These are phyloP conservation scores for Fusarium coffeatum DNA, from an alignment of 2,329 filamentous ascomycete genomes.

Conservation along the genomic window DNA sequence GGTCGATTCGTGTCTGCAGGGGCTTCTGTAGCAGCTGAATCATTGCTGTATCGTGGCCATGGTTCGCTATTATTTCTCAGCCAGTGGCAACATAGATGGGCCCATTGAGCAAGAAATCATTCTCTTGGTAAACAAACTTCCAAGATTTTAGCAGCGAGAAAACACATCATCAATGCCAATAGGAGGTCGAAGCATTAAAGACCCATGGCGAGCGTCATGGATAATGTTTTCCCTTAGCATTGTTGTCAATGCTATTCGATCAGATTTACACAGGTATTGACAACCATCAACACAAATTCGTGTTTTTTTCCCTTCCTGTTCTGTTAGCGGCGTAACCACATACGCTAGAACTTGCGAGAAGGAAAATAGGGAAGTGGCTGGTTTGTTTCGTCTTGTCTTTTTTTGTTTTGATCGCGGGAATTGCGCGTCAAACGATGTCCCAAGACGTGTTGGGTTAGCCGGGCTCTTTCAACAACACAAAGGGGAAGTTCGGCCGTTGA, in stretches of 20 bases:
- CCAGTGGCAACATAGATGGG: constrained; percentile 32
- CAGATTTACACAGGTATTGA: not conserved
- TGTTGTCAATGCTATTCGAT: not conserved
- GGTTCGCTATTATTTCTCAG: constrained; percentile 1
- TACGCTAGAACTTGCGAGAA: constrained; percentile 34
- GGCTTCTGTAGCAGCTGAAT: not conserved
- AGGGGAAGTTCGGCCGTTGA: constrained; percentile 27
- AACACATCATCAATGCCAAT: constrained; percentile 1
- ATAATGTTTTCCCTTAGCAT: not conserved
- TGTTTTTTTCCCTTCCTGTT: constrained; percentile 6
- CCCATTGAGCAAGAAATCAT: not conserved
- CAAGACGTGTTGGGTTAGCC: constrained; percentile 24
- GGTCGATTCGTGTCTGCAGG: constrained; percentile 17
- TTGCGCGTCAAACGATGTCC: constrained; percentile 25
- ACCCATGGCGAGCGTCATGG: constrained; percentile 1
- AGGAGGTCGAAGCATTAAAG: not conserved
- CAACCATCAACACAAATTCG: not conserved
- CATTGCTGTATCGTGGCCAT: not conserved
- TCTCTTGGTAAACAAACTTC: not conserved
- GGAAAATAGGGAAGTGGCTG: constrained; percentile 5
- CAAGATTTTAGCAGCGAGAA: not conserved
- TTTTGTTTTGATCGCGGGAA: constrained; percentile 1
- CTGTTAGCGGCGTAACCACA: constrained; percentile 20
- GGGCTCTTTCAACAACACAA: constrained; percentile 15
- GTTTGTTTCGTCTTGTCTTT: constrained; percentile 32